A percentile compares a stretch with the other conserved stretches of the same genome.
These are phyloP conservation scores for Thalia dealbata DNA, from an alignment of 176 grass and related monocot species.

Conservation along the genomic window DNA sequence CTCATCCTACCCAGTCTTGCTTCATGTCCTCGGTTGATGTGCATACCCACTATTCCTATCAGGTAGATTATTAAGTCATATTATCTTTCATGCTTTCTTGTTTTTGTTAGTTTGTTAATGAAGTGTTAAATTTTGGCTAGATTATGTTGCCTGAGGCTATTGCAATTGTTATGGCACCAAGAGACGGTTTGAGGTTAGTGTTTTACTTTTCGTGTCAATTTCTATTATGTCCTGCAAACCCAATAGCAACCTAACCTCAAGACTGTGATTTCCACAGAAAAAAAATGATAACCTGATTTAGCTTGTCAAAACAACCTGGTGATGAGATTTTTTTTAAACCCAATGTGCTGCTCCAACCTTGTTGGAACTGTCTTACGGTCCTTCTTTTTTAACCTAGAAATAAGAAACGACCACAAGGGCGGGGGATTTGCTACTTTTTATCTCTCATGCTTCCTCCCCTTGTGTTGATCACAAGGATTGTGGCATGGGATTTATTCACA, in stretches of 20 bases:
- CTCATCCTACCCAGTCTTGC: slow-evolving; percentile 49
- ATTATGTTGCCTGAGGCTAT: slow-evolving; percentile 52
- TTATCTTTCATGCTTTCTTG: neutral
- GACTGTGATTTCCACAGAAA: too few relatives aligned
- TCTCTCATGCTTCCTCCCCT: too few relatives aligned
- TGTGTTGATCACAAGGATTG: neutral
- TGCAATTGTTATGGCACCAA: slow-evolving; percentile 58
- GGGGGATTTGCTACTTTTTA: too few relatives aligned
- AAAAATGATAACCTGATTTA: too few relatives aligned
- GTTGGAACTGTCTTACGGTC: too few relatives aligned
- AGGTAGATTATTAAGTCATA: slow-evolving; percentile 14
- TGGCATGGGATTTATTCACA: neutral
- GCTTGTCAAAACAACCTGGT: neutral
- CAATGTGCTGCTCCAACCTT: neutral
- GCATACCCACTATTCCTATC: slow-evolving; percentile 51
- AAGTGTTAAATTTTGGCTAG: slow-evolving; percentile 21
- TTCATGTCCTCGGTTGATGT: slow-evolving; percentile 58
- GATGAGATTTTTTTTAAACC: neutral
- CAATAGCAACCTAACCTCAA: neutral
- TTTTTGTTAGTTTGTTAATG: neutral
- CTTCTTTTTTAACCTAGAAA: too few relatives aligned
- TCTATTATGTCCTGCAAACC: too few relatives aligned
- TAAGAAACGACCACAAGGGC: too few relatives aligned
- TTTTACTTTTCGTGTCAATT: slow-evolving; percentile 3
- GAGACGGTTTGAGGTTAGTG: slow-evolving; percentile 34